Conservation (phyloP, 768 basidiomycete genomes). For the Suillus clintonianus region DNA sequence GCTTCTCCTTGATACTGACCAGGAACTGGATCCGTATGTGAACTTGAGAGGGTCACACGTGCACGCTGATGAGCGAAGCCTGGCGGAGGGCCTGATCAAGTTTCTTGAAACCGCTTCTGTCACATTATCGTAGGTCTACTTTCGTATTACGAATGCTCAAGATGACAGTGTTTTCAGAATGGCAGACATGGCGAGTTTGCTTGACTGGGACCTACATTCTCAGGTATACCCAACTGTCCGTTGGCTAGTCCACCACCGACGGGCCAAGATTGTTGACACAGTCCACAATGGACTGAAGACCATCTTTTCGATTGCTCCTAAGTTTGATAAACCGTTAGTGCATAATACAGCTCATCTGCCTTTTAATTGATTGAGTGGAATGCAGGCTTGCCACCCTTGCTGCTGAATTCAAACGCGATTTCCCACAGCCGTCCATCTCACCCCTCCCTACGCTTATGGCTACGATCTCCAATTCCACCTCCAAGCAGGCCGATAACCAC, state of each 20-base stretch:
- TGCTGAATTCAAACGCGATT: constrained; percentile 60
- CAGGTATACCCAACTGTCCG: constrained; percentile 91
- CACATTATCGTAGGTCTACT: constrained; percentile 66
- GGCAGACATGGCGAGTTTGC: constrained; percentile 73
- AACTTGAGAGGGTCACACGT: constrained; percentile 61
- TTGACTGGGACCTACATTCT: constrained; percentile 82
- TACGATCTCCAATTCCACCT: constrained; percentile 67
- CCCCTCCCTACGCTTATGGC: constrained; percentile 75
- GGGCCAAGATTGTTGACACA: constrained; percentile 87
- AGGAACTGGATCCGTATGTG: constrained; percentile 58
- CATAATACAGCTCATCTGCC: constrained; percentile 4
- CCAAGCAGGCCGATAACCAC: constrained; percentile 65
- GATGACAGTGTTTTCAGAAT: constrained; percentile 44
- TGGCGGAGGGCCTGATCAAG: constrained; percentile 71
- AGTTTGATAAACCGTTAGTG: constrained; percentile 62
- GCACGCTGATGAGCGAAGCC: constrained; percentile 61
- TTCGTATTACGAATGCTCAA: background rate
- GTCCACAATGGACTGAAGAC: constrained; percentile 81
- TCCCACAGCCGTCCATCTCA: constrained; percentile 61
- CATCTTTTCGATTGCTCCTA: constrained; percentile 73
- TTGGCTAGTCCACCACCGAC: constrained; percentile 87
- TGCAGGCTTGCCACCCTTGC: constrained; percentile 44
- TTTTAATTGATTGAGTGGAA: constrained; percentile 4
- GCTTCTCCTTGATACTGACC: constrained; percentile 67
- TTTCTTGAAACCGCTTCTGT: constrained; percentile 77